Base-by-base conservation (phyloP, 2,329 filamentous ascomycete species). In the Colletotrichum aenigma region DNA sequence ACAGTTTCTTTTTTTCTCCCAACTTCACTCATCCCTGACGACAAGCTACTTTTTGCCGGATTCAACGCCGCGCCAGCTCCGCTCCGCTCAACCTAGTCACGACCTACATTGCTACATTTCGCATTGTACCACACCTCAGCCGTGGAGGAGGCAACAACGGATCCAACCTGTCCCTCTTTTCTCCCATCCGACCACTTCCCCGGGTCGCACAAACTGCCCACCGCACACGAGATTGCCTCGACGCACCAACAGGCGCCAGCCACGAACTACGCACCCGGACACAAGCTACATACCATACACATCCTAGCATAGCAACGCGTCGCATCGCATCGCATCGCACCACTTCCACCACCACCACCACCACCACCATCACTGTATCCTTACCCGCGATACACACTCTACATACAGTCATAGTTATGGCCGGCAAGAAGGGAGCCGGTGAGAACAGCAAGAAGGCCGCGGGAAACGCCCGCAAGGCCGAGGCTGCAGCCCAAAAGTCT, bases 381-480 rank as follows among this genome's bases (percentile, higher is more conserved):
- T 21, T 52, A 13, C n/a, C 62, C 55, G 32, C 58, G 26, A 48
- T 15, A 67, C 30, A 72, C 38, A 52, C 68, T 36, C 56, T 13
- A 66, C 21, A 71, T 36, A 34, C 64, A 56, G 58, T 26, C n/a
- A 18, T 21, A 65, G 34, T 78, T 78, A 96, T 96, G 94, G 93
- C 89, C 32, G 91, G 90, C 80, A 95, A 94, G 86, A 96, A 94
- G 85, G 74, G 71, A 66, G 91, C 89, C 70, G 91, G 88, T 70
- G 96, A 97, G 78, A 95, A 94, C 86, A 94, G 90, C 84, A 98
- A 98, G 87, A 98, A 98, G 88, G 95, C 87, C 4, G 92, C 93
- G 10, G 97, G 96, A 78, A 95, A 98, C 85, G 96, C 96, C 77
- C 91, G 95, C 86, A 98, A 99, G 89, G 96, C 96, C 77, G 96